Evolutionary conservation across 345 rosid species (phyloP).

Genomic region (Eucalyptus shirleyi): DNA sequence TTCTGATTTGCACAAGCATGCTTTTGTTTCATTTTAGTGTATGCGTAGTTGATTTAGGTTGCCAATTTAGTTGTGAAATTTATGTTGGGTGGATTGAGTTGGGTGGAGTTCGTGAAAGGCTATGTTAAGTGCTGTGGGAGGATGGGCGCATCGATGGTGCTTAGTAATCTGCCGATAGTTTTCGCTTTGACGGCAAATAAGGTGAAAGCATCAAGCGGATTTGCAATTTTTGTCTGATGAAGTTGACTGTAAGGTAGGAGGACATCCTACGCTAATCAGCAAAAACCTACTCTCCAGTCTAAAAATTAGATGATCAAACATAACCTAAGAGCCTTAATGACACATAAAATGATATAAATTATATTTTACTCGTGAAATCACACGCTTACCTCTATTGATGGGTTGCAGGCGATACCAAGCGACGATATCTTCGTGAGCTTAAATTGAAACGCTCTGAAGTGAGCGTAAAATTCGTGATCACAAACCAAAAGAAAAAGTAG

Average conservation of each 20-base stretch:
- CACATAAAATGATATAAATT: too few species aligned
- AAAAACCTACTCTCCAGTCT: neutral
- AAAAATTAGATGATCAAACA: too few species aligned
- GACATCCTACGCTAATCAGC: neutral
- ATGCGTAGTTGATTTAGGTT: neutral
- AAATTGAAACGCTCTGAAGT: neutral
- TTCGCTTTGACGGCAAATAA: neutral
- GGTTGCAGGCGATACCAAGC: neutral
- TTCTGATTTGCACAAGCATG: neutral
- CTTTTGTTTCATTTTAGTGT: neutral
- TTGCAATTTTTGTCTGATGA: neutral
- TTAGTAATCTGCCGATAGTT: neutral
- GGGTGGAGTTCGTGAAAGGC: too few species aligned
- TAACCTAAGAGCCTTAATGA: neutral
- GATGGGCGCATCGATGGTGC: too few species aligned
- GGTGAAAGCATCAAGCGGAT: neutral
- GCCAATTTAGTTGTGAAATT: neutral
- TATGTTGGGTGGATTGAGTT: neutral
- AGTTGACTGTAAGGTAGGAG: neutral
- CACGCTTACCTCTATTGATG: neutral
- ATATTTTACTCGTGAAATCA: neutral
- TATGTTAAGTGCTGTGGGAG: too few species aligned
- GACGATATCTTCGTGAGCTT: rapidly evolving
- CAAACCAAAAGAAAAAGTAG: too few species aligned
- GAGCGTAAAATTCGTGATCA: neutral